Evolutionary conservation across 352 stramenopile species (phyloP).

Genomic region (Peronospora destructor): DNA sequence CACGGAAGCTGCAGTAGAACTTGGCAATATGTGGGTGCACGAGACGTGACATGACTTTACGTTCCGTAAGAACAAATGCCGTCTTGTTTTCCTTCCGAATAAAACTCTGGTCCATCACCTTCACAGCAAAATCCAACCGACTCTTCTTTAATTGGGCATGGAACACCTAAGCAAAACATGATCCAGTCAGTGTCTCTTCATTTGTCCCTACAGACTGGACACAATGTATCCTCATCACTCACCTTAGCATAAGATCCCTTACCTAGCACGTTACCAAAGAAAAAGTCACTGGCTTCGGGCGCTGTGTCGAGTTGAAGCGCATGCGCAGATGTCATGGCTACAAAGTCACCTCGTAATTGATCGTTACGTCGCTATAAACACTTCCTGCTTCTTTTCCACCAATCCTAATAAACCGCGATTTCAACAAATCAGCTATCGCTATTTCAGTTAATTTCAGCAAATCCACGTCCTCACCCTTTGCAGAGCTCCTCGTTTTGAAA

Average conservation of each 20-base stretch:
- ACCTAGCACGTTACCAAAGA: conserved; percentile 80
- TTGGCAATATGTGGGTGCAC: conserved; percentile 83
- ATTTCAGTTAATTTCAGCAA: background rate
- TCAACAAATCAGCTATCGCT: background rate
- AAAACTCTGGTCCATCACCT: conserved; percentile 89
- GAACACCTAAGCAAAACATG: conserved; percentile 46
- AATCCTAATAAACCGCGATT: background rate
- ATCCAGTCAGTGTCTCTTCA: background rate
- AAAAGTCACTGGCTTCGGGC: conserved; percentile 73
- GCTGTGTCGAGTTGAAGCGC: conserved; percentile 52
- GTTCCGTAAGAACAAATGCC: conserved; percentile 87
- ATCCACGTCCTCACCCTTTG: conserved; percentile 4
- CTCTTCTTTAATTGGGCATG: conserved; percentile 82
- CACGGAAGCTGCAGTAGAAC: conserved; percentile 86
- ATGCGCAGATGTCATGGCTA: conserved; percentile 33
- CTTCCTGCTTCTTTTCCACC: conserved; percentile 4
- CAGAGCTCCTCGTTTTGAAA: conserved; percentile 19
- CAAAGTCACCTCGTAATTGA: background rate
- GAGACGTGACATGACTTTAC: conserved; percentile 85
- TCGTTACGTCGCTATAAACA: conserved; percentile 9
- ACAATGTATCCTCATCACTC: background rate
- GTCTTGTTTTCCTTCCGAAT: conserved; percentile 90
- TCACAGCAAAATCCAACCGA: conserved; percentile 78
- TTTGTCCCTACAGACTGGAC: background rate
- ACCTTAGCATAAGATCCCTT: conserved; percentile 87